These are phyloP conservation scores for Monilinia aucupariae DNA, from an alignment of 2,329 filamentous ascomycete species.

Conservation along the genomic window DNA sequence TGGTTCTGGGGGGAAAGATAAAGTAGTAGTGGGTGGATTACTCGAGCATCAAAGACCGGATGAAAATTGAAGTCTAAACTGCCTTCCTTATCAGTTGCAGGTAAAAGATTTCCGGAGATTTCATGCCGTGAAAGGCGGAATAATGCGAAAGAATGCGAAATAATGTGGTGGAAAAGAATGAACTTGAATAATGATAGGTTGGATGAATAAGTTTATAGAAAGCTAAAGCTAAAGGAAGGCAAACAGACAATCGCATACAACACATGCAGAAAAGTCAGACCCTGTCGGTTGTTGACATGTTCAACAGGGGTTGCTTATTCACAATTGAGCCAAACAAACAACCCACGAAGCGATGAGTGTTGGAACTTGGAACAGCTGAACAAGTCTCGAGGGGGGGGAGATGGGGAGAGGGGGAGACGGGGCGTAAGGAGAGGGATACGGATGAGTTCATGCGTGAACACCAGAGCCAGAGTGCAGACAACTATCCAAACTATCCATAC, in stretches of 20 bases:
- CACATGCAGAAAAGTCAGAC: conserved; percentile 14
- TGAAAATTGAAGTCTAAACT: background rate
- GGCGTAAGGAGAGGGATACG: background rate
- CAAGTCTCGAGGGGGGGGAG: background rate
- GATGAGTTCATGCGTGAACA: background rate
- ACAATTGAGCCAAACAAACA: background rate
- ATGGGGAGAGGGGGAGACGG: background rate
- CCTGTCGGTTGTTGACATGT: conserved; percentile 12
- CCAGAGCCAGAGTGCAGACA: background rate
- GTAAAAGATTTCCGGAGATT: background rate
- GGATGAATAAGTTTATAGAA: background rate
- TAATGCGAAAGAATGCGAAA: too few relatives aligned
- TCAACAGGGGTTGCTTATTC: conserved; percentile 3
- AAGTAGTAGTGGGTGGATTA: too few relatives aligned
- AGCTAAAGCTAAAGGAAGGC: background rate
- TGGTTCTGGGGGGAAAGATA: background rate
- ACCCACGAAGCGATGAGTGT: conserved; percentile 11
- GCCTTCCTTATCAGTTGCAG: conserved; percentile 13
- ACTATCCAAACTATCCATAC: too few relatives aligned
- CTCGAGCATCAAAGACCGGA: too few relatives aligned
- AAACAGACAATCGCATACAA: conserved; percentile 8
- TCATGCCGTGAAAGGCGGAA: conserved; percentile 9
- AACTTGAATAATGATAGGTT: conserved; percentile 11
- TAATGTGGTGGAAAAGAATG: conserved; percentile 11
- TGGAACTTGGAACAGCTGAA: too few relatives aligned